phyloP scores from a whole-genome alignment of 2,329 filamentous ascomycete genomes.

The Scytalidium sp. region DNA sequence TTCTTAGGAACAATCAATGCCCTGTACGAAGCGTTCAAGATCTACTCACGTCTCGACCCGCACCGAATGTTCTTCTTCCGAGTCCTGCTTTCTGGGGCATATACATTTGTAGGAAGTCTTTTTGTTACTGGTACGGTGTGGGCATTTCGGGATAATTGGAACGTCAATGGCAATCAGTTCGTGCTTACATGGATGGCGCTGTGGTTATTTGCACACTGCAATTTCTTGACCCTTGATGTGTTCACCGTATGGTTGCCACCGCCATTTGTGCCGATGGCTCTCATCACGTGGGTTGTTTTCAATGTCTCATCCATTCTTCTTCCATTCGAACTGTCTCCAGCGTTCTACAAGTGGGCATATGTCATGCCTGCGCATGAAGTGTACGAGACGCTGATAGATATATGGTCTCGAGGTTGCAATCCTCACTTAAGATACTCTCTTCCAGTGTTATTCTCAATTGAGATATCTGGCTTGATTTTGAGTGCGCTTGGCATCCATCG shows the following conservation, averaged over 20 bases:
- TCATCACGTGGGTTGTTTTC: constrained; percentile 60
- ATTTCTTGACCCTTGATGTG: constrained; percentile 40
- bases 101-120: constrained; percentile 34
- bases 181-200: constrained; percentile 56
- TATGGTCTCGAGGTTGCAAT: constrained; percentile 41
- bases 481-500: constrained; percentile 27
- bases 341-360: constrained; percentile 61
- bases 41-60: constrained; percentile 16
- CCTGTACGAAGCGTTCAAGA: constrained; percentile 22
- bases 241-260: constrained; percentile 32
- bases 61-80: constrained; percentile 24
- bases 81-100: constrained; percentile 26
- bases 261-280: constrained; percentile 36
- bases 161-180: constrained; percentile 49
- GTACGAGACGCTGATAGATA: constrained; percentile 35
- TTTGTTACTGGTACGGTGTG: constrained; percentile 39
- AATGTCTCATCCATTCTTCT: constrained; percentile 62
- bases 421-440: constrained; percentile 35
- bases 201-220: constrained; percentile 56
- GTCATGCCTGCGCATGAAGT: constrained; percentile 62
- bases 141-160: constrained; percentile 41
- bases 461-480: constrained; percentile 18
- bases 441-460: constrained; percentile 40
- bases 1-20: constrained; percentile 25
- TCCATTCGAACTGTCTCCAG: constrained; percentile 52